Evolutionary conservation across 257 asterid genomes (phyloP), one percentile per base, ranked within the genome.

Genomic region (Solanum lignicaule): DNA sequence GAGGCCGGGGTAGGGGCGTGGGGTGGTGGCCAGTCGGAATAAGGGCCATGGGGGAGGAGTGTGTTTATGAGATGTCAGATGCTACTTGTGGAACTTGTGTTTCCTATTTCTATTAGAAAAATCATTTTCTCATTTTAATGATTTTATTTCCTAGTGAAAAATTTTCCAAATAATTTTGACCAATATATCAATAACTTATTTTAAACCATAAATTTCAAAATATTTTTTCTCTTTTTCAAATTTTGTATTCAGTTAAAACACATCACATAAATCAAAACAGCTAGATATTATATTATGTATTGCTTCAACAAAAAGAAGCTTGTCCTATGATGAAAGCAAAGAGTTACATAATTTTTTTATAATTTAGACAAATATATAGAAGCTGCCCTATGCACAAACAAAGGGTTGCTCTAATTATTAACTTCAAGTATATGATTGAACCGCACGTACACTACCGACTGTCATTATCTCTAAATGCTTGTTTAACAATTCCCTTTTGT

Each of bases 361-460:
- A 74, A 29, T 48, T 82, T 82, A 82, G 27, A 10, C 18, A 48
- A 46, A 41, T 58, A 58, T 21, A 82, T 48, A 82, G 31, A 48
- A 82, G 23, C 48, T 90, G 94, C 41, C 95, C 89, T 88, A 89
- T 92, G 88, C 88, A 83, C 89, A 27, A 86, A 88, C 87, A 92
- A 92, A 94, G 90, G 85, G 94, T 86, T 89, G 89, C 89, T 62
- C 43, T 48, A 13, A 55, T 60, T 23, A 31, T 39, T 75, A 89
- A 74, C 89, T 76, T 87, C 87, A 89, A 89, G 39, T 43, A 88
- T 58, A 88, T 71, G 88, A 87, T 84, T 88, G 86, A 87, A 32
- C 35, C 31, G 31, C 83, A 88, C 73, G 86, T 87, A 89, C 90
- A 90, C 89, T 73, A 89, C 88, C 87, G 92, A 85, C 90, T 87